These are phyloP conservation scores for Claviceps cyperi DNA, from an alignment of 2,329 filamentous ascomycete genomes.

Conservation along the genomic window DNA sequence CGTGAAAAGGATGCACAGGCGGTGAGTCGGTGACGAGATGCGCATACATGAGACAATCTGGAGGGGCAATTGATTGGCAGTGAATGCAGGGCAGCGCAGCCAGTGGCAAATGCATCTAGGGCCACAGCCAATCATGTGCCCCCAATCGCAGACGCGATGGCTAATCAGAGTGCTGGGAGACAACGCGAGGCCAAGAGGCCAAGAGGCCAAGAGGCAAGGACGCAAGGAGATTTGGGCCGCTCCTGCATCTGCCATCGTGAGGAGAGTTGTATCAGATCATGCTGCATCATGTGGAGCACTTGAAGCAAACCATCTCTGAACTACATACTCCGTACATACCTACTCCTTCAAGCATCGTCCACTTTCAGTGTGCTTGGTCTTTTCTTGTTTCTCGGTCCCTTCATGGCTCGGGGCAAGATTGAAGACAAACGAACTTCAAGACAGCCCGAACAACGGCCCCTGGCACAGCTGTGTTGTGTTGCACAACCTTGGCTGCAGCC, in stretches of 20 bases:
- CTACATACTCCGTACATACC: too few relatives aligned
- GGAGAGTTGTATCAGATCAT: too few relatives aligned
- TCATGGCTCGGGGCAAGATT: too few relatives aligned
- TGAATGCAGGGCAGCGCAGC: neutral
- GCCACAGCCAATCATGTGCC: too few relatives aligned
- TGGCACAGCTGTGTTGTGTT: neutral
- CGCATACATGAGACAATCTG: neutral
- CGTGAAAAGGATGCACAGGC: neutral
- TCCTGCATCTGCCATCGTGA: neutral
- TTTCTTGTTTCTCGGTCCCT: neutral
- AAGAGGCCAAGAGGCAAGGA: neutral
- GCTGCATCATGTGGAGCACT: too few relatives aligned
- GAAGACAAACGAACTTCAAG: too few relatives aligned
- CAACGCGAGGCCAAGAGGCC: neutral
- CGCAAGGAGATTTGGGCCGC: neutral
- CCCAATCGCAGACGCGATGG: neutral
- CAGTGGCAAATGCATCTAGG: neutral
- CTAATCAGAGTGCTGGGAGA: slow-evolving; percentile 1
- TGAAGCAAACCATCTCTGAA: too few relatives aligned
- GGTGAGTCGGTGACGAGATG: neutral
- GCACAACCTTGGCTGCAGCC: neutral
- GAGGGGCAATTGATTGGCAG: neutral
- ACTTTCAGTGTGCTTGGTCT: too few relatives aligned
- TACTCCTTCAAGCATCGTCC: too few relatives aligned
- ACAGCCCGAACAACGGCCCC: neutral